Base-by-base conservation (phyloP, 2,329 filamentous ascomycete species). In the Nothophoma quercina region DNA sequence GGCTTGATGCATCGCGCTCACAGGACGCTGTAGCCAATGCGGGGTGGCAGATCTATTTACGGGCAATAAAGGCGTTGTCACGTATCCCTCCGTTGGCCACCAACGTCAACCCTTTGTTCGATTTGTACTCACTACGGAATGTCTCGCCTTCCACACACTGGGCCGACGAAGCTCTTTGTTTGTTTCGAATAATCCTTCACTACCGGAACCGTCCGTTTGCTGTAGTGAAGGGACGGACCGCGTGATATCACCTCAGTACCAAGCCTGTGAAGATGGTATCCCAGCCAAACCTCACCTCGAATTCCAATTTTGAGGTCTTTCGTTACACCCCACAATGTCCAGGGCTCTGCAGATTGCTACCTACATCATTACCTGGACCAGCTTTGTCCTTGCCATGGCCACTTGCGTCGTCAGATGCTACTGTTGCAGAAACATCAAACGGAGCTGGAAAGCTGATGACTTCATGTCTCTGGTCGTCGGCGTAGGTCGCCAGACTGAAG, bases 401-500 rank as follows among this genome's bases (percentile, higher is more conserved):
- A 43, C 47, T 19, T 55, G 41, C 32, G 12, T 51, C 16, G 25
- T 36, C 8, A 19, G 52, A 13, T 29, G 26, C 16, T 47, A 55
- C 26, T 51, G 38, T 33, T 47, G 52, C 26, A 40, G 16, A 8
- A 29, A 2, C 16, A 12, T 51, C 8, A 50, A 35, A n/a, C 52
- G 33, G 5, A 25, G n/a, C 4, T 51, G 47, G 52, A 47, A 30
- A 16, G 18, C 41, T n/a, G 46, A 55, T 35, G 52, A 51, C 38
- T 35, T 36, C 15, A 34, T 55, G 42, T 42, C 52, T n/a, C 2
- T 55, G 21, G 7, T 47, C n/a, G 21, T 51, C 13, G 42, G 47
- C 1, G 36, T 55, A 36, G 33, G 40, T 23, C 4, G 3, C 16
- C 21, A 8, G 19, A 12, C 2, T 13, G 1, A 10, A 3, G 26